Percentiles rank a stretch among this genome's conserved stretches.
Evolutionary conservation across 108 stramenopile species (phyloP).

Genomic region (Fragilariopsis cylindrus): DNA sequence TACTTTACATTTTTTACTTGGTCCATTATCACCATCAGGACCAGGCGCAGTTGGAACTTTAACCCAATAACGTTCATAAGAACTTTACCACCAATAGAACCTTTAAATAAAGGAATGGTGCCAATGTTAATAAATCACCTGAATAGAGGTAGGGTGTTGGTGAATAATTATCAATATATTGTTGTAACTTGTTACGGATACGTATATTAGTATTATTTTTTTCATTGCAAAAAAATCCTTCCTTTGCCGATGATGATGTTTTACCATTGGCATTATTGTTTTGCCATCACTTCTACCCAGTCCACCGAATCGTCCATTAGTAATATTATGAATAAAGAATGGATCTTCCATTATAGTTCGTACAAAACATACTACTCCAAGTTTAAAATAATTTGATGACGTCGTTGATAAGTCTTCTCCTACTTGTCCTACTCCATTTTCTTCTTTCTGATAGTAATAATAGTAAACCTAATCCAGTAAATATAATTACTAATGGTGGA

Average conservation of each 20-base stretch:
- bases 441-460: too few species aligned
- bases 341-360: neutral
- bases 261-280: neutral
- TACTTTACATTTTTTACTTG: neutral
- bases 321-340: neutral
- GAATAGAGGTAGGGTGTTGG: slow-evolving; percentile 1
- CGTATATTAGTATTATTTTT: neutral
- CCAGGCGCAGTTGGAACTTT: neutral
- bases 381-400: neutral
- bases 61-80: neutral
- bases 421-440: too few species aligned
- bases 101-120: slow-evolving; percentile 3
- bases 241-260: neutral
- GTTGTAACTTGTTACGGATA: neutral
- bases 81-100: neutral
- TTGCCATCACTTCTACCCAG: neutral
- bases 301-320: neutral
- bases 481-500: neutral
- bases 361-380: neutral
- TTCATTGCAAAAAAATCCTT: neutral
- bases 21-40: slow-evolving; percentile 1
- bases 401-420: neutral
- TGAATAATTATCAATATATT: neutral
- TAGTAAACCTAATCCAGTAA: neutral
- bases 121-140: neutral